Conservation (phyloP, 108 stramenopile genomes). For the Skeletonema costatum region DNA sequence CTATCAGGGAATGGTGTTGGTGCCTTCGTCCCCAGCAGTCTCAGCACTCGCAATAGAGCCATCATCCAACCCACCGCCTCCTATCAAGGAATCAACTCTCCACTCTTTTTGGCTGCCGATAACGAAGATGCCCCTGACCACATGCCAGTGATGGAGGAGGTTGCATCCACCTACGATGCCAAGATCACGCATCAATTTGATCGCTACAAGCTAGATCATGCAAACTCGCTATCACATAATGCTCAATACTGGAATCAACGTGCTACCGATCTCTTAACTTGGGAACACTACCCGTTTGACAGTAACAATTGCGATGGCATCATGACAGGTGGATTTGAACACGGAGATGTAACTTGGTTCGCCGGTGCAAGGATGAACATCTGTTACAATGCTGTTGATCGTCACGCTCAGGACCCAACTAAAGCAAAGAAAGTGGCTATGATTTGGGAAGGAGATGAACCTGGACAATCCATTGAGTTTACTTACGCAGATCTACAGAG, state of each 20-base stretch:
- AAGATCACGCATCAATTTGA: constrained; percentile 24
- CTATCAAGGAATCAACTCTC: neutral
- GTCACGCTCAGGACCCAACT: constrained; percentile 31
- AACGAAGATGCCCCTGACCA: constrained; percentile 32
- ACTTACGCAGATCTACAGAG: constrained; percentile 70
- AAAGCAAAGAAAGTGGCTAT: constrained; percentile 67
- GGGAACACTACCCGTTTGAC: constrained; percentile 41
- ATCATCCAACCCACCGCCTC: constrained; percentile 2
- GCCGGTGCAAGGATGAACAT: constrained; percentile 71
- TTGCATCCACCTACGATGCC: constrained; percentile 29
- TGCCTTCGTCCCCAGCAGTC: constrained; percentile 5
- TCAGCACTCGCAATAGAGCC: neutral
- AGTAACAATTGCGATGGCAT: constrained; percentile 27
- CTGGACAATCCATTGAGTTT: constrained; percentile 44
- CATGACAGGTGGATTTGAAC: constrained; percentile 40
- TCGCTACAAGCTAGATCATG: constrained; percentile 41
- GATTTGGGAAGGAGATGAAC: constrained; percentile 86
- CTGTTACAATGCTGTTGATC: constrained; percentile 74
- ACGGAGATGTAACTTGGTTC: constrained; percentile 81
- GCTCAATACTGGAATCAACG: constrained; percentile 41
- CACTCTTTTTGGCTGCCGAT: neutral
- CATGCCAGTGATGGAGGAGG: constrained; percentile 44
- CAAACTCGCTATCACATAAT: constrained; percentile 26
- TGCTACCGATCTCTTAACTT: constrained; percentile 38
- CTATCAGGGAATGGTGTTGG: constrained; percentile 17